Percentiles rank a stretch among this genome's conserved stretches.
Conservation (phyloP, 2,329 filamentous ascomycete species). For the Paracorniculantispora psalliotae region DNA sequence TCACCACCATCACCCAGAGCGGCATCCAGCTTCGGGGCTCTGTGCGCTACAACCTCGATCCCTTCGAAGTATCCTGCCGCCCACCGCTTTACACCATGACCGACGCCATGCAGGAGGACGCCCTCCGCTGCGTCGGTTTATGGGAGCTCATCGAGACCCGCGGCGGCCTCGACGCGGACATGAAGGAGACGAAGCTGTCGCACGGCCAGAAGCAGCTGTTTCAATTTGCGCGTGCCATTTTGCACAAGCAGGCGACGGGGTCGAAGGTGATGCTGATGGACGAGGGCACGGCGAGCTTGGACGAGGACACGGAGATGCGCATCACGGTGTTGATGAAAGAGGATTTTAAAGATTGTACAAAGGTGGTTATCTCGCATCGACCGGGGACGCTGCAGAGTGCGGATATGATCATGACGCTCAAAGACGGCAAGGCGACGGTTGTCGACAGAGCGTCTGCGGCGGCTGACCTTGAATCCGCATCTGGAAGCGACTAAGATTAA, state of each 20-base stretch:
- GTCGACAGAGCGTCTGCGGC: not conserved
- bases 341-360: not conserved
- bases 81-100: not conserved
- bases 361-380: not conserved
- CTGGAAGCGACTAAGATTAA: no score
- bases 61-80: not conserved
- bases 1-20: not conserved
- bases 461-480: no score
- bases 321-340: not conserved
- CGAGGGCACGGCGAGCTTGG: not conserved
- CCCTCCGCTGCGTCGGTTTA: not conserved
- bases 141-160: not conserved
- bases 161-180: not conserved
- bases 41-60: constrained; percentile 3
- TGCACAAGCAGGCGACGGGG: not conserved
- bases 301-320: not conserved
- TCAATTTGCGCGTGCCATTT: constrained; percentile 1
- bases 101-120: not conserved
- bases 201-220: constrained; percentile 2
- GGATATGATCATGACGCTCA: not conserved
- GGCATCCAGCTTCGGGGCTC: not conserved
- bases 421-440: not conserved
- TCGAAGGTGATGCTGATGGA: not conserved
- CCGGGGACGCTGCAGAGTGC: not conserved
- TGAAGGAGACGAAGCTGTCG: not conserved